A percentile compares a stretch with the other conserved stretches of the same genome.
phyloP scores from a whole-genome alignment of 139 green algal species.

The Coelastrella sp. region DNA sequence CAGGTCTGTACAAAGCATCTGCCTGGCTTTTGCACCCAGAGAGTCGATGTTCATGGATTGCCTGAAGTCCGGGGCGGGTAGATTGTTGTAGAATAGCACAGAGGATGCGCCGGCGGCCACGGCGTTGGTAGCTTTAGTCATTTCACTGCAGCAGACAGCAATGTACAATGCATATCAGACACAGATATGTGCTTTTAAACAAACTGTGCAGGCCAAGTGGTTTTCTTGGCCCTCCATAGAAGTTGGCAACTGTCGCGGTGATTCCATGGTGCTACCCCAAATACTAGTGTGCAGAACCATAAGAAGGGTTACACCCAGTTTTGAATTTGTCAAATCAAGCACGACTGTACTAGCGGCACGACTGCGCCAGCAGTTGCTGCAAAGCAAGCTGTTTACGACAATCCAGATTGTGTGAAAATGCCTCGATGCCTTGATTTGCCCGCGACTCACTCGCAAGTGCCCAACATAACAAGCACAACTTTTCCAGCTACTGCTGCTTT shows the following conservation, averaged over 20 bases:
- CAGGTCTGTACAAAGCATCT: slow-evolving; percentile 19
- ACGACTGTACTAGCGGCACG: too few relatives aligned
- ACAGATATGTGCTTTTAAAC: not conserved
- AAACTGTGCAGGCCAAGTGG: not conserved
- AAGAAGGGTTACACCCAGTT: too few relatives aligned
- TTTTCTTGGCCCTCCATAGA: too few relatives aligned
- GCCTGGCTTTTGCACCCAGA: not conserved
- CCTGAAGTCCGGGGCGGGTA: slow-evolving; percentile 5
- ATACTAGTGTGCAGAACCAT: too few relatives aligned
- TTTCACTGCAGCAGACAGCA: slow-evolving; percentile 9
- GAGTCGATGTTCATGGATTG: slow-evolving; percentile 10
- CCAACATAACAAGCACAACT: not conserved
- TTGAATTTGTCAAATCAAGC: too few relatives aligned
- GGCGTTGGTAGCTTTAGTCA: slow-evolving; percentile 13
- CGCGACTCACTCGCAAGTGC: slow-evolving; percentile 7
- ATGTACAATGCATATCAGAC: not conserved
- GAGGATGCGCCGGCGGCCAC: slow-evolving; percentile 2
- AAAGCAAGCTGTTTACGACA: not conserved
- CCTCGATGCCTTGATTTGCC: not conserved
- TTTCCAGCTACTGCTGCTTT: slow-evolving; percentile 20
- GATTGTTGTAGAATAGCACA: slow-evolving; percentile 11
- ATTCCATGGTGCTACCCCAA: too few relatives aligned
- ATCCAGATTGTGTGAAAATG: not conserved
- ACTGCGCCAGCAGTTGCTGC: too few relatives aligned
- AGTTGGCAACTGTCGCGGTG: too few relatives aligned